A percentile compares a stretch with the other conserved stretches of the same genome.
Evolutionary conservation across 805 yeast genomes (phyloP).

Genomic region (Candida golubevii): DNA sequence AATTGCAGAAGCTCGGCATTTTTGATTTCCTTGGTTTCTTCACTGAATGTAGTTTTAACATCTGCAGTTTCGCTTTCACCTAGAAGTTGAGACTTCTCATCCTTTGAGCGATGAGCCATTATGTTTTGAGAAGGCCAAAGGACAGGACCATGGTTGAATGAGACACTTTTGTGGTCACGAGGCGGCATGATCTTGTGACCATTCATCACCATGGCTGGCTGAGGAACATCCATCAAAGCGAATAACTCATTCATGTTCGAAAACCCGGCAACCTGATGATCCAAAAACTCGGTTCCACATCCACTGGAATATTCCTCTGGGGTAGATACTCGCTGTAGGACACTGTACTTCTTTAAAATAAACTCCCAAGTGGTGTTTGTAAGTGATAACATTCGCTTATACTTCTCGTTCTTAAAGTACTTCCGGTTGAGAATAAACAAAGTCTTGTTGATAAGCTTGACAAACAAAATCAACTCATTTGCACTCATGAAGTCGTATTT

Average conservation of each 20-base stretch:
- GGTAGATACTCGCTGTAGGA: slow-evolving; percentile 26
- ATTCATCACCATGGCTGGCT: slow-evolving; percentile 23
- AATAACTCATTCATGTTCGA: slow-evolving; percentile 40
- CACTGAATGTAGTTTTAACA: not conserved
- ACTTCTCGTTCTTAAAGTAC: slow-evolving; percentile 45
- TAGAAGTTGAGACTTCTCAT: not conserved
- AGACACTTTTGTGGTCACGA: not conserved
- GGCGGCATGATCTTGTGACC: slow-evolving; percentile 12
- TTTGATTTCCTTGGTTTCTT: not conserved
- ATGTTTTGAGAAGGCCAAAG: slow-evolving; percentile 4
- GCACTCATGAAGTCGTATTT: slow-evolving; percentile 38
- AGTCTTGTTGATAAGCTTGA: slow-evolving; percentile 39
- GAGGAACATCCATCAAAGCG: slow-evolving; percentile 42
- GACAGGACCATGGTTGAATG: slow-evolving; percentile 2
- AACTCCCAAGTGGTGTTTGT: slow-evolving; percentile 42
- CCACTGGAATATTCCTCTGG: slow-evolving; percentile 19
- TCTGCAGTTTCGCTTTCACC: not conserved
- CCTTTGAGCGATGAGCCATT: not conserved
- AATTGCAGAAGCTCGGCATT: slow-evolving; percentile 29
- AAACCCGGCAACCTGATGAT: slow-evolving; percentile 37
- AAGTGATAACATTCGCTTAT: slow-evolving; percentile 41
- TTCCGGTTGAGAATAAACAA: slow-evolving; percentile 39
- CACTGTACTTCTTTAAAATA: slow-evolving; percentile 33
- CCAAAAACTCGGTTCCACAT: slow-evolving; percentile 31
- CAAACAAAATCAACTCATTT: slow-evolving; percentile 35